Percentiles rank a stretch among this genome's conserved stretches.
Evolutionary conservation across 768 basidiomycete species (phyloP).

Genomic region (Auricularia sp.): DNA sequence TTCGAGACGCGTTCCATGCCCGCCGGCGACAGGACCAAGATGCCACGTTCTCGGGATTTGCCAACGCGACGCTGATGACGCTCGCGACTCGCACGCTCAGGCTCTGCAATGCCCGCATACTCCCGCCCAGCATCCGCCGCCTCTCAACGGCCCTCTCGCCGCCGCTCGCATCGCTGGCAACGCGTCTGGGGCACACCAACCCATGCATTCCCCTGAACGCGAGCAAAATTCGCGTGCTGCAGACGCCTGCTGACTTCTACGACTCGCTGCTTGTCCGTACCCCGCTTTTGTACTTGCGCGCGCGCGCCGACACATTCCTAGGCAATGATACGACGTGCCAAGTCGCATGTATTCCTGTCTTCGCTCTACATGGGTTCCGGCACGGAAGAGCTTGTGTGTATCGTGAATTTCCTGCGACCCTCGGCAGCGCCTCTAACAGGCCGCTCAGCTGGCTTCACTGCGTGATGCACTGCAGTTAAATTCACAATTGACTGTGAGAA

Average conservation of each 20-base stretch:
- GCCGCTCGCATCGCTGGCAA: not conserved
- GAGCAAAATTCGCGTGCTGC: conserved; percentile 42
- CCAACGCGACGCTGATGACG: not conserved
- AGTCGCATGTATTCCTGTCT: conserved; percentile 75
- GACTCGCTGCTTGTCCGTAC: conserved; percentile 38
- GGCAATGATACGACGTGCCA: conserved; percentile 72
- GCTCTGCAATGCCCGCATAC: not conserved
- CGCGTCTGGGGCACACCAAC: conserved; percentile 16
- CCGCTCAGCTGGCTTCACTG: conserved; percentile 58
- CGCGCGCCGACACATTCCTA: conserved; percentile 20
- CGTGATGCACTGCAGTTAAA: conserved; percentile 47
- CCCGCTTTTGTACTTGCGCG: not conserved
- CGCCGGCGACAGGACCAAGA: not conserved
- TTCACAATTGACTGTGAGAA: conserved; percentile 58
- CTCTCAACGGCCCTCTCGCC: not conserved
- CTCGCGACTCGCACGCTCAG: not conserved
- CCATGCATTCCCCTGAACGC: conserved; percentile 40
- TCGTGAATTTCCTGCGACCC: not conserved
- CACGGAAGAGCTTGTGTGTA: conserved; percentile 67
- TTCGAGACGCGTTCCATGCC: not conserved
- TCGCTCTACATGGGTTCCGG: conserved; percentile 79
- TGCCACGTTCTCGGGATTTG: not conserved
- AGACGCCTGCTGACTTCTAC: conserved; percentile 51
- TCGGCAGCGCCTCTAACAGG: conserved; percentile 2
- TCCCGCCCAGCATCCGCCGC: not conserved